Evolutionary conservation across 1,139 yeast genomes (phyloP).

Genomic region (Pneumocystis wakefieldiae): DNA sequence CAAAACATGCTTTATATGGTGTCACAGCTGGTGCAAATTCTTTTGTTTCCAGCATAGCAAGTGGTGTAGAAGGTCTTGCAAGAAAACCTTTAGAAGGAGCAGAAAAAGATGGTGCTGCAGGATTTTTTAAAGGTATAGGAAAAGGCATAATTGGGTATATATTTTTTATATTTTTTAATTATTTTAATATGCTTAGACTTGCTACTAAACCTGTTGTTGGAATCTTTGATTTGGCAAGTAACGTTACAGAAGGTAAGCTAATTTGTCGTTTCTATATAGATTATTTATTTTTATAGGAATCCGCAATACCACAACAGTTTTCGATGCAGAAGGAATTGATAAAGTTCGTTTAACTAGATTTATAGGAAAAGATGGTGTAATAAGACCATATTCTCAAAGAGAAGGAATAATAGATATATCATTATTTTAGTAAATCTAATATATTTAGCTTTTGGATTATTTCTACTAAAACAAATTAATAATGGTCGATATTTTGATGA

Average conservation of each 20-base stretch:
- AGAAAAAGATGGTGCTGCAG: conserved; percentile 65
- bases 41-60: conserved; percentile 67
- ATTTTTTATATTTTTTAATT: background rate
- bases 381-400: conserved; percentile 60
- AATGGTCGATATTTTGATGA: conserved; percentile 67
- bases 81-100: conserved; percentile 86
- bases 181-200: conserved; percentile 21
- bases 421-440: background rate
- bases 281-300: conserved; percentile 36
- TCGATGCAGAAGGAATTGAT: conserved; percentile 65
- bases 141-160: conserved; percentile 67
- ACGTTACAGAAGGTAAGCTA: conserved; percentile 48
- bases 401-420: conserved; percentile 39
- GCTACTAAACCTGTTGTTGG: conserved; percentile 98
- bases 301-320: conserved; percentile 78
- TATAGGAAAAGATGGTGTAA: conserved; percentile 51
- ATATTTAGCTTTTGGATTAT: conserved; percentile 48
- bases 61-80: conserved; percentile 85
- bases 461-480: conserved; percentile 69
- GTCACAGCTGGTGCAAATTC: conserved; percentile 80
- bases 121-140: conserved; percentile 86
- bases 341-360: conserved; percentile 72
- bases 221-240: conserved; percentile 77
- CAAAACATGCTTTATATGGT: conserved; percentile 81
- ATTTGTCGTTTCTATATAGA: background rate